These are phyloP conservation scores for Hypoxylon fuscum DNA, from an alignment of 495 filamentous ascomycete genomes.

Conservation along the genomic window DNA sequence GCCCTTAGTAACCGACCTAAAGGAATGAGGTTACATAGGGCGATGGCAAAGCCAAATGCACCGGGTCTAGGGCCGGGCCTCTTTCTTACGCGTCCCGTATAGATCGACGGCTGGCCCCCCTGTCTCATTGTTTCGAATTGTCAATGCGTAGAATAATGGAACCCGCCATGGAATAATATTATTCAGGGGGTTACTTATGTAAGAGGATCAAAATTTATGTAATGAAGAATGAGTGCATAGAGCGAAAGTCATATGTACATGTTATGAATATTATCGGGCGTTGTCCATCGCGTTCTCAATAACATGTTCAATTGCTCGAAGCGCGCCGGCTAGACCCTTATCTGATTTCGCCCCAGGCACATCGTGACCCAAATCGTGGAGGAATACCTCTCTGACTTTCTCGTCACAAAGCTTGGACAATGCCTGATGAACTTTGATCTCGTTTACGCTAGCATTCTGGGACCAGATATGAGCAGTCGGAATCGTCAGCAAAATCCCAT, in stretches of 20 bases:
- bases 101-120: background rate
- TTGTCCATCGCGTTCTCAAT: constrained; percentile 23
- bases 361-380: constrained; percentile 30
- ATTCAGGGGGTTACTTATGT: background rate
- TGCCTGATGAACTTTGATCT: constrained; percentile 22
- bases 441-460: constrained; percentile 12
- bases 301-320: constrained; percentile 32
- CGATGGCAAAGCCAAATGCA: background rate
- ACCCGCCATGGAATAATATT: background rate
- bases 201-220: background rate
- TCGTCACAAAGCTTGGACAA: constrained; percentile 27
- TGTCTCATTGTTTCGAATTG: background rate
- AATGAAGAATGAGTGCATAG: background rate
- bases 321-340: constrained; percentile 16
- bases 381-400: constrained; percentile 29
- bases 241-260: too few relatives aligned
- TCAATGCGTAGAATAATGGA: background rate
- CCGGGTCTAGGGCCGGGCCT: background rate
- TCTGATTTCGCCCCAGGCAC: constrained; percentile 35
- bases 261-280: constrained; percentile 2
- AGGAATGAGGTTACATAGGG: background rate
- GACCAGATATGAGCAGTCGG: constrained; percentile 44
- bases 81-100: background rate
- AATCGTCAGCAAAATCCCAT: constrained; percentile 34
- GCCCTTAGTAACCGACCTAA: too few relatives aligned